These are phyloP conservation scores for Verticillium zaregamsianum DNA, from an alignment of 2,329 filamentous ascomycete genomes.

Conservation along the genomic window DNA sequence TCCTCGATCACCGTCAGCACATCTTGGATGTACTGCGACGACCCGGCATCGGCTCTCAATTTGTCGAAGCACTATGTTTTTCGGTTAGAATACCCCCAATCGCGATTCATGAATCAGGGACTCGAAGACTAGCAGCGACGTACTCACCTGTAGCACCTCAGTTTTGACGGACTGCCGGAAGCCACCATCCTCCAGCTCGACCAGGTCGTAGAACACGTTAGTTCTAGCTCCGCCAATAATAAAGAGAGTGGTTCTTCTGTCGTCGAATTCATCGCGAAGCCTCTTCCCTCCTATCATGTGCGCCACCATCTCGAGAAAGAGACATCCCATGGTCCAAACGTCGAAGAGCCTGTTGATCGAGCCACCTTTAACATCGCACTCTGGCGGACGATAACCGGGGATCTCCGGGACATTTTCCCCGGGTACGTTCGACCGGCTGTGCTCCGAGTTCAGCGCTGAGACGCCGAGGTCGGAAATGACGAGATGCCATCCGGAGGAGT, in stretches of 20 bases:
- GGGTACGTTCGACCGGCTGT: neutral
- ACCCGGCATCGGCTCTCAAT: neutral
- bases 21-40: neutral
- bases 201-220: neutral
- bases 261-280: neutral
- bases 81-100: neutral
- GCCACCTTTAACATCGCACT: neutral
- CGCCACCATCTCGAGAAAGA: neutral
- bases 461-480: conserved; percentile 4
- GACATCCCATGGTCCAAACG: neutral
- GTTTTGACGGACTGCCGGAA: neutral
- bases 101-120: neutral
- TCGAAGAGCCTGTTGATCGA: neutral
- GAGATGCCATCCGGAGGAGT: neutral
- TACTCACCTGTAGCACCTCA: neutral
- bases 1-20: neutral
- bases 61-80: neutral
- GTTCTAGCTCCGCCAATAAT: neutral
- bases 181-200: neutral
- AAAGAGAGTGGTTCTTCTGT: neutral
- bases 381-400: neutral
- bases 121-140: neutral
- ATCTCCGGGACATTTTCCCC: neutral
- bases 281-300: neutral
- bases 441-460: neutral